These are phyloP conservation scores for Fallopia convolvulus DNA, from an alignment of 148 eudicot genomes.

Conservation along the genomic window DNA sequence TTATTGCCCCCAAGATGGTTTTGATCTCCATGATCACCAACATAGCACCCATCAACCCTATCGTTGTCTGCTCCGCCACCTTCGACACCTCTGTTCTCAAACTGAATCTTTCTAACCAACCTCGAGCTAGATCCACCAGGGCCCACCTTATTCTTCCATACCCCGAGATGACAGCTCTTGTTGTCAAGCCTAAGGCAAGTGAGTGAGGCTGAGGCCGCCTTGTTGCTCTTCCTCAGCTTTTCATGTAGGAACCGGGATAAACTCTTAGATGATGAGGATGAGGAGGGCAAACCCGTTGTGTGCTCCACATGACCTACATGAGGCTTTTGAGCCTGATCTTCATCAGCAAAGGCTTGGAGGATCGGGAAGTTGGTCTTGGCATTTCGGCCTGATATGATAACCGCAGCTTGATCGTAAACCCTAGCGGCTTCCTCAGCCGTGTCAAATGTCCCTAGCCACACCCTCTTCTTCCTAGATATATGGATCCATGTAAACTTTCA, in stretches of 20 bases:
- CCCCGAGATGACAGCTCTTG: constrained; percentile 51
- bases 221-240: constrained; percentile 42
- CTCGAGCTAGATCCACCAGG: constrained; percentile 26
- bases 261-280: constrained; percentile 12
- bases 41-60: not conserved
- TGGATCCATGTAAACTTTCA: not conserved
- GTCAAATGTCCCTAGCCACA: constrained; percentile 41
- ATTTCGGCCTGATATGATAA: constrained; percentile 31
- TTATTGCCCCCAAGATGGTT: not conserved
- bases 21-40: not conserved
- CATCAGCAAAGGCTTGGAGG: not conserved
- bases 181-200: constrained; percentile 59
- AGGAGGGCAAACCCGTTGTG: not conserved
- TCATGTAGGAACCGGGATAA: constrained; percentile 38
- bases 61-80: not conserved
- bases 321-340: not conserved
- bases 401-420: constrained; percentile 34
- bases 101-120: constrained; percentile 46
- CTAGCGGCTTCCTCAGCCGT: constrained; percentile 38
- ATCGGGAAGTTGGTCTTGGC: constrained; percentile 38
- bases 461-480: constrained; percentile 32
- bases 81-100: constrained; percentile 19
- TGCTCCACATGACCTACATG: not conserved
- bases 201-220: constrained; percentile 41
- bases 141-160: constrained; percentile 57